A percentile compares a stretch with the other conserved stretches of the same genome.
Conservation (phyloP, 495 filamentous ascomycete genomes). For the Haplographium delicatum region DNA sequence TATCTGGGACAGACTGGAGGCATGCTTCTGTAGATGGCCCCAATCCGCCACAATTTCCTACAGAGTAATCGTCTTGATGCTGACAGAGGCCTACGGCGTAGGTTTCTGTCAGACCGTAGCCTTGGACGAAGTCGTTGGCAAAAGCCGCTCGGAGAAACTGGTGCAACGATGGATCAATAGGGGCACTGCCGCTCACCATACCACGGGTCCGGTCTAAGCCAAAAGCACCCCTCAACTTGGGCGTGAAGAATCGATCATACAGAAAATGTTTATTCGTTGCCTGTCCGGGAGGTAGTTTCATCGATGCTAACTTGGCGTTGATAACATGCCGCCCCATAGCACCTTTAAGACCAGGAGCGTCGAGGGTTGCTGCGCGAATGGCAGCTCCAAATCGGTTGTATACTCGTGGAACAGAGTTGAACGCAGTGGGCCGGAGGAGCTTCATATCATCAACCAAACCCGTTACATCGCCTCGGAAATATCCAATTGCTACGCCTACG, state of each 20-base stretch:
- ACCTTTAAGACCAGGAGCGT: slow-evolving; percentile 77
- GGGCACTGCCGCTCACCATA: slow-evolving; percentile 88
- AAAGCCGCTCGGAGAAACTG: slow-evolving; percentile 83
- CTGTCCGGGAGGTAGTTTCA: slow-evolving; percentile 63
- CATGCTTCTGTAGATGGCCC: slow-evolving; percentile 66
- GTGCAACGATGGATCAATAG: slow-evolving; percentile 81
- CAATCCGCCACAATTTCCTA: slow-evolving; percentile 78
- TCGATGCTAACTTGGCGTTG: slow-evolving; percentile 68
- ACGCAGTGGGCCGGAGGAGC: slow-evolving; percentile 71
- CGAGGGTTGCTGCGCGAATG: slow-evolving; percentile 70
- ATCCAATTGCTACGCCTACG: slow-evolving; percentile 74
- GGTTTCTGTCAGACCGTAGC: slow-evolving; percentile 94
- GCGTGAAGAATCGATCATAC: slow-evolving; percentile 91
- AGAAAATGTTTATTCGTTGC: slow-evolving; percentile 77
- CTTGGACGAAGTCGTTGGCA: slow-evolving; percentile 76
- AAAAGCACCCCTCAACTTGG: slow-evolving; percentile 74
- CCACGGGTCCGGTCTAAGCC: slow-evolving; percentile 67
- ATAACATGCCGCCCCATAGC: slow-evolving; percentile 76
- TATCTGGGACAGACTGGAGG: slow-evolving; percentile 83
- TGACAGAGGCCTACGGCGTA: slow-evolving; percentile 76
- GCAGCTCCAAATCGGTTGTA: slow-evolving; percentile 86
- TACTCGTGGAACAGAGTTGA: slow-evolving; percentile 86
- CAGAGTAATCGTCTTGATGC: slow-evolving; percentile 57
- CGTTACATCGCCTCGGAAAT: slow-evolving; percentile 89
- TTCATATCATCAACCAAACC: slow-evolving; percentile 91